Evolutionary conservation across 2,329 filamentous ascomycete genomes (phyloP), one percentile per base, ranked within the genome.

Genomic region (Dactylellina haptotyla): DNA sequence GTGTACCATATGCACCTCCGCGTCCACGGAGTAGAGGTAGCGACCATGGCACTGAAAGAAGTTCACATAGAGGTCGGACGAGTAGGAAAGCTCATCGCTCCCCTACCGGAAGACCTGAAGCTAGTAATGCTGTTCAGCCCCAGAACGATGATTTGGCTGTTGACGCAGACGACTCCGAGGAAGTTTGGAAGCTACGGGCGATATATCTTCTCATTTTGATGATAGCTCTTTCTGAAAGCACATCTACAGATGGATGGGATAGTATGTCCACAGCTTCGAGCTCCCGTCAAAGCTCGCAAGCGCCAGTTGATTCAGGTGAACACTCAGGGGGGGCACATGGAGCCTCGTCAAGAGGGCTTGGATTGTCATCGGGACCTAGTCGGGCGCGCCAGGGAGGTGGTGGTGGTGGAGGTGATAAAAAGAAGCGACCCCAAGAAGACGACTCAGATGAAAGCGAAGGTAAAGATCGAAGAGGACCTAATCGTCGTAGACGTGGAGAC

Each of bases 141-240:
- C 5, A 43, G 28, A 25, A 46, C 10, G 45, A 62, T 32, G 54
- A 51, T 32, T 41, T 66, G 1, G 6, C 16, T 1, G 61, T 73
- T 4, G 39, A 57, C 18, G 39, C 30, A 16, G 61, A 73, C 32
- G 69, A 73, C 26, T 61, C 41, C 3, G 69, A 73, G 12, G 61
- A 56, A 28, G 45, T 54, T 18, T 73, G 61, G 61, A 73, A 73
- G 12, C 16, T 73, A 12, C 10, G 69, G 32, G 69, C 69, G n/a
- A 73, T 73, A 32, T 73, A 62, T n/a, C 69, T 73, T 12, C 16
- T 73, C 6, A 50, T 73, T 37, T 34, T 73, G 39, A 73, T 73
- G 69, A 73, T 66, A 16, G 50, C 45, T 2, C 56, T 73, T 1
- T 73, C 69, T 9, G 69, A 73, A 32, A 66, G 61, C 6, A 59